Conservation (phyloP, 345 rosid genomes). For the Salix dunnii region DNA sequence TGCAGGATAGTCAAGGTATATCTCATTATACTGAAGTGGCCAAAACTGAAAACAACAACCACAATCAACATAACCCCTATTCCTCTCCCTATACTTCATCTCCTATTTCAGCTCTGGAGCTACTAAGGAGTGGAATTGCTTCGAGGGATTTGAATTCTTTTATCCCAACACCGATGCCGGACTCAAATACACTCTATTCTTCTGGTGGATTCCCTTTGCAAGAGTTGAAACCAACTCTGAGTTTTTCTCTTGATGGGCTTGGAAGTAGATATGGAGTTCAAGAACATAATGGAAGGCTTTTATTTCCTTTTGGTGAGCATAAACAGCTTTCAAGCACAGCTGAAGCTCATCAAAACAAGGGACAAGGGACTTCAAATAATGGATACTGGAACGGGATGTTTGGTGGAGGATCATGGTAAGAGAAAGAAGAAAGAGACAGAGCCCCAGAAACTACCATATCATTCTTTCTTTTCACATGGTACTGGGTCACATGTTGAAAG, state of each 20-base stretch:
- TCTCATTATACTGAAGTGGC: conserved; percentile 26
- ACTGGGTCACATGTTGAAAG: conserved; percentile 5
- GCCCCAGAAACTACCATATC: not conserved
- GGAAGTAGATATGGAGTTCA: conserved; percentile 34
- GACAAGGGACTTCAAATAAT: conserved; percentile 24
- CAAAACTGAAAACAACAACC: conserved; percentile 18
- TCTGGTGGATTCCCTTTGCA: conserved; percentile 41
- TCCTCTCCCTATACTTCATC: conserved; percentile 21
- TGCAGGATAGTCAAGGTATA: conserved; percentile 32
- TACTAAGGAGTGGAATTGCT: conserved; percentile 40
- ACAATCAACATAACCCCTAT: conserved; percentile 11
- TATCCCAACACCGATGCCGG: conserved; percentile 34
- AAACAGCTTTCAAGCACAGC: conserved; percentile 29
- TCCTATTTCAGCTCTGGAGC: conserved; percentile 42
- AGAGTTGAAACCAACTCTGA: conserved; percentile 44
- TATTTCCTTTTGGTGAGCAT: conserved; percentile 45
- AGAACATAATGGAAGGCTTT: conserved; percentile 40
- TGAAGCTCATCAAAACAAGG: conserved; percentile 41
- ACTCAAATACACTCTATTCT: conserved; percentile 31
- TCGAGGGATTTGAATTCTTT: conserved; percentile 37
- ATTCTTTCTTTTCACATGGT: not conserved
- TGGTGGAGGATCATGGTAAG: conserved; percentile 32
- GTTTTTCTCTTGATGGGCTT: conserved; percentile 43
- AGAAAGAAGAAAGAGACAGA: not conserved
- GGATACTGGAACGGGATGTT: conserved; percentile 33